Evolutionary conservation across 495 filamentous ascomycete genomes (phyloP).

Genomic region (Aspergillus saccharolyticus): DNA sequence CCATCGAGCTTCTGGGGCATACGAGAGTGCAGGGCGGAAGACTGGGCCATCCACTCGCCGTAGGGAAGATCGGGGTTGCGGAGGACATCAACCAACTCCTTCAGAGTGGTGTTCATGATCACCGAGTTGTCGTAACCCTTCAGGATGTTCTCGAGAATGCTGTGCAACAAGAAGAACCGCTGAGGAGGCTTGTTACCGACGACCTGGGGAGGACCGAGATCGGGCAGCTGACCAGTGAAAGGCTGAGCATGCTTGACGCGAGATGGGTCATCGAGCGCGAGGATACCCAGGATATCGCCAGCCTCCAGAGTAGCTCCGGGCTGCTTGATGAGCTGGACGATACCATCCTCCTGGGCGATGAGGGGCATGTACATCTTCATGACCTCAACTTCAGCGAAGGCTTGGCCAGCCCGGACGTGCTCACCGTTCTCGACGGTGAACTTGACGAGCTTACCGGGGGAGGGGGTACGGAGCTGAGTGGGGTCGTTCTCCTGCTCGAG

Average conservation of each 20-base stretch:
- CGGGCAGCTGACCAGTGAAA: slow-evolving; percentile 89
- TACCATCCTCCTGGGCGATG: slow-evolving; percentile 92
- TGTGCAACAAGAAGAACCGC: slow-evolving; percentile 69
- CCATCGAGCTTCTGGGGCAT: slow-evolving; percentile 92
- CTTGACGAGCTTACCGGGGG: slow-evolving; percentile 97
- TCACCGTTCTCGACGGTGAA: slow-evolving; percentile 96
- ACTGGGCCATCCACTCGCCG: slow-evolving; percentile 92
- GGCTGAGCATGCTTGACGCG: slow-evolving; percentile 95
- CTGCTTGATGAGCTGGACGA: slow-evolving; percentile 98
- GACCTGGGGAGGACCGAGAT: slow-evolving; percentile 78
- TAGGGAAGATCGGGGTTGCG: slow-evolving; percentile 88
- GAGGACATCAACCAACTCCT: slow-evolving; percentile 85
- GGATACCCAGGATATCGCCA: slow-evolving; percentile 96
- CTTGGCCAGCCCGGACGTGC: slow-evolving; percentile 87
- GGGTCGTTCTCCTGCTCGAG: slow-evolving; percentile 99
- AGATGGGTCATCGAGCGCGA: slow-evolving; percentile 91
- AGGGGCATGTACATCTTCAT: slow-evolving; percentile 99
- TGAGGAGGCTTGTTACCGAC: slow-evolving; percentile 91
- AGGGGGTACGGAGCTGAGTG: slow-evolving; percentile 90
- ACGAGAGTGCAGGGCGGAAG: slow-evolving; percentile 87
- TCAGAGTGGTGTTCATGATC: slow-evolving; percentile 84
- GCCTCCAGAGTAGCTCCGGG: slow-evolving; percentile 96
- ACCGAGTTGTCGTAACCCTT: slow-evolving; percentile 95
- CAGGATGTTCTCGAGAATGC: slow-evolving; percentile 82
- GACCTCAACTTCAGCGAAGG: slow-evolving; percentile 97